Conservation (phyloP, 495 filamentous ascomycete genomes). For the Penicillium argentinense region DNA sequence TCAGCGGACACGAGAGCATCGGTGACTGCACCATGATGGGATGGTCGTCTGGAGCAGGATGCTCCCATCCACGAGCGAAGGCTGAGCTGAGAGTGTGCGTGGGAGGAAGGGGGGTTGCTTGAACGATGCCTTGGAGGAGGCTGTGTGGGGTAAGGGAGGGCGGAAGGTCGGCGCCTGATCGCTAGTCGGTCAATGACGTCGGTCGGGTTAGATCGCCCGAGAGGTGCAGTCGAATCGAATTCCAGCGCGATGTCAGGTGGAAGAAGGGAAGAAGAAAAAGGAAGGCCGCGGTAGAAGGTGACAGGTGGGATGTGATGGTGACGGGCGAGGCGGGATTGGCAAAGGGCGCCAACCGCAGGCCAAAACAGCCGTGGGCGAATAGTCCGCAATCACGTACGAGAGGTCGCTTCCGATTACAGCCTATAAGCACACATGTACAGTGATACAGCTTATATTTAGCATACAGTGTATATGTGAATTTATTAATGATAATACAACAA, state of each 20-base stretch:
- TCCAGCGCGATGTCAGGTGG: neutral
- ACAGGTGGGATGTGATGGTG: conserved; percentile 26
- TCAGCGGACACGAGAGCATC: conserved; percentile 90
- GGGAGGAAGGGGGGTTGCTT: conserved; percentile 13
- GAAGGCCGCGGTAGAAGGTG: conserved; percentile 7
- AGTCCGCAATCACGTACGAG: too few species aligned
- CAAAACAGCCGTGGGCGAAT: neutral
- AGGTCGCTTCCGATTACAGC: too few species aligned
- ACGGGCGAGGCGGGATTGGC: conserved; percentile 11
- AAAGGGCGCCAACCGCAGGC: conserved; percentile 21
- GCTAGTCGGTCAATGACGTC: conserved; percentile 27
- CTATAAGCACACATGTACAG: too few species aligned
- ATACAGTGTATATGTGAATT: too few species aligned
- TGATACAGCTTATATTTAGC: too few species aligned
- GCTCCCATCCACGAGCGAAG: conserved; percentile 38
- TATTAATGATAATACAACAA: too few species aligned
- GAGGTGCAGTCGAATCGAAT: neutral
- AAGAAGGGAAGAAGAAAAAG: conserved; percentile 10
- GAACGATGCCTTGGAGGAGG: conserved; percentile 17
- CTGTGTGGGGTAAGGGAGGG: conserved; percentile 30
- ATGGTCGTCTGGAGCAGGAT: conserved; percentile 35
- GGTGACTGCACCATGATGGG: conserved; percentile 73
- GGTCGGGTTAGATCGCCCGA: neutral
- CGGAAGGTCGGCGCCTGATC: conserved; percentile 24
- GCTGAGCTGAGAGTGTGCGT: conserved; percentile 4